Percentiles rank a stretch among this genome's conserved stretches.
These are phyloP conservation scores for Draba incana DNA, from an alignment of 345 rosid genomes.

Conservation along the genomic window DNA sequence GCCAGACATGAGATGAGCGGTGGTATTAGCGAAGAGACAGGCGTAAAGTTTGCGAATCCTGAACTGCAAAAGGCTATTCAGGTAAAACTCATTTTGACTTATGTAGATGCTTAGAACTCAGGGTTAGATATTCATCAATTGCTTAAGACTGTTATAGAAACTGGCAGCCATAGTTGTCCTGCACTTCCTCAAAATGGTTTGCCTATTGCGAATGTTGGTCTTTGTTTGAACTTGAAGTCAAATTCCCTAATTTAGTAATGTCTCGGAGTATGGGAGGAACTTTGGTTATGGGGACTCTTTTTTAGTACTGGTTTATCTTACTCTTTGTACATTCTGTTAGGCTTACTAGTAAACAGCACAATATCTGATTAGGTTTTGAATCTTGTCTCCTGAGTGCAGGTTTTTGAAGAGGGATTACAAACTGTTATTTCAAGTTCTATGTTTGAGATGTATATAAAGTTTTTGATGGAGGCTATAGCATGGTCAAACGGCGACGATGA, in stretches of 20 bases:
- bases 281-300: background rate
- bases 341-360: background rate
- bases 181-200: background rate
- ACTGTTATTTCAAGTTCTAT: conserved; percentile 57
- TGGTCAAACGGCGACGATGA: conserved; percentile 46
- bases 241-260: background rate
- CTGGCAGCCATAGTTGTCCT: background rate
- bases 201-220: background rate
- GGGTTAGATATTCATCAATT: background rate
- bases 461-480: conserved; percentile 56
- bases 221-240: conserved; percentile 11
- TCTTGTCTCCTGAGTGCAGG: conserved; percentile 45
- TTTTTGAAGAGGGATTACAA: conserved; percentile 74
- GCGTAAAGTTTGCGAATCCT: conserved; percentile 30
- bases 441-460: conserved; percentile 62
- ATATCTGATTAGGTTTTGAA: conserved; percentile 22
- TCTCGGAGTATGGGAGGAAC: background rate
- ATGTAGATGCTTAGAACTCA: conserved; percentile 6
- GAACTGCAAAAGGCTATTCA: conserved; percentile 64
- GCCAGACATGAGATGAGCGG: conserved; percentile 65
- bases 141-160: conserved; percentile 1
- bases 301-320: background rate
- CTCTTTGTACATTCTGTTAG: background rate
- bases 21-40: conserved; percentile 34
- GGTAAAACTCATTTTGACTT: conserved; percentile 48